Evolutionary conservation across 495 filamentous ascomycete species (phyloP).

Genomic region (Pseudotulostoma volvatum): DNA sequence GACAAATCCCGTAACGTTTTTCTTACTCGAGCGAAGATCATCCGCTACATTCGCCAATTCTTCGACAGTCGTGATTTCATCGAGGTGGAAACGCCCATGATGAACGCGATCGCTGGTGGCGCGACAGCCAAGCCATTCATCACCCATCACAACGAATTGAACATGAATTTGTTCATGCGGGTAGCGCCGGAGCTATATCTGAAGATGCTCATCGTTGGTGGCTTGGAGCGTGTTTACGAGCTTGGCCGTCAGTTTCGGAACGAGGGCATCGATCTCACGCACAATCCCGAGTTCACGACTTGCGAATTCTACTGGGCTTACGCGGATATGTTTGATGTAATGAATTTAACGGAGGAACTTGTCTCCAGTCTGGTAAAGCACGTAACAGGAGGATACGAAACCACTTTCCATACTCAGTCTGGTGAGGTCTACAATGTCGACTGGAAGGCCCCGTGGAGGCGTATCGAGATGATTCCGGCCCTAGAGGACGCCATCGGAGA

Average conservation of each 20-base stretch:
- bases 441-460: slow-evolving; percentile 88
- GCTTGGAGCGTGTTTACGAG: slow-evolving; percentile 84
- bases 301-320: slow-evolving; percentile 97
- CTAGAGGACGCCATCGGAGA: slow-evolving; percentile 80
- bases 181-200: slow-evolving; percentile 91
- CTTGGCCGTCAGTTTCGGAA: slow-evolving; percentile 86
- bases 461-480: slow-evolving; percentile 91
- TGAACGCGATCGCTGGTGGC: slow-evolving; percentile 89
- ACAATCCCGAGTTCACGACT: slow-evolving; percentile 98
- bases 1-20: slow-evolving; percentile 65
- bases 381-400: slow-evolving; percentile 70
- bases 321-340: slow-evolving; percentile 81
- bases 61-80: slow-evolving; percentile 74
- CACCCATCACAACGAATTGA: slow-evolving; percentile 85
- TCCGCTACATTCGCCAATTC: slow-evolving; percentile 69
- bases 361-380: slow-evolving; percentile 84
- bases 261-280: slow-evolving; percentile 88
- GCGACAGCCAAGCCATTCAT: slow-evolving; percentile 92
- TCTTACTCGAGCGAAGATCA: slow-evolving; percentile 66
- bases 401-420: slow-evolving; percentile 62
- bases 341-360: slow-evolving; percentile 87
- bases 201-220: slow-evolving; percentile 91
- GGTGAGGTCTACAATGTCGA: slow-evolving; percentile 81
- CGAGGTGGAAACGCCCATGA: slow-evolving; percentile 96
- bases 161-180: slow-evolving; percentile 87